These are phyloP conservation scores for Fraxinus anomala DNA, from an alignment of 257 asterid species.

Conservation along the genomic window DNA sequence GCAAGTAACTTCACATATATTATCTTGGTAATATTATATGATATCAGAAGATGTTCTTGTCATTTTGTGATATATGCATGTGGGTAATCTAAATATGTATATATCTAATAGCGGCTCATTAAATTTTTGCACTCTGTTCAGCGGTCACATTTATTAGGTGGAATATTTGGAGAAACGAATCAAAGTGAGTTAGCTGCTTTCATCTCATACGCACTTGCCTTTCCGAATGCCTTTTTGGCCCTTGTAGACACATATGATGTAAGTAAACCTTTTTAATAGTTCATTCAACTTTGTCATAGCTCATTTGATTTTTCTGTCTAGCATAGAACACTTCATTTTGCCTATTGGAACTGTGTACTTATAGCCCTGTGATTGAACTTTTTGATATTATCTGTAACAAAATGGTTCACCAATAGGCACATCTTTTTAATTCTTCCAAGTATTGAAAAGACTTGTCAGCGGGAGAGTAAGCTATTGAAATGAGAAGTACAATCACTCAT, in stretches of 20 bases:
- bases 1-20: neutral
- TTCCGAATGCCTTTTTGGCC: slow-evolving; percentile 82
- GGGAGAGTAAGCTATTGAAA: neutral
- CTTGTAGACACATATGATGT: slow-evolving; percentile 97
- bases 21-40: neutral
- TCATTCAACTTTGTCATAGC: slow-evolving; percentile 14
- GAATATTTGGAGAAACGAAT: slow-evolving; percentile 80
- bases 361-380: slow-evolving; percentile 3
- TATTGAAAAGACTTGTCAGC: neutral
- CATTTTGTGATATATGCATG: neutral
- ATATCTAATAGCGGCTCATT: slow-evolving; percentile 9
- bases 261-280: slow-evolving; percentile 37
- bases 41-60: neutral
- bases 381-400: slow-evolving; percentile 18
- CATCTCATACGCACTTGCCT: slow-evolving; percentile 86
- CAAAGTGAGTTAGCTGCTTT: slow-evolving; percentile 93
- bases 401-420: neutral
- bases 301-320: slow-evolving; percentile 19
- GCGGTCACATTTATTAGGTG: slow-evolving; percentile 60
- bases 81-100: neutral
- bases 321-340: slow-evolving; percentile 6
- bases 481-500: neutral
- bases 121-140: slow-evolving; percentile 30
- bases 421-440: neutral
- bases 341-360: neutral